phyloP scores from a whole-genome alignment of 2,329 filamentous ascomycete species.

The Bipolaris zeicola region DNA sequence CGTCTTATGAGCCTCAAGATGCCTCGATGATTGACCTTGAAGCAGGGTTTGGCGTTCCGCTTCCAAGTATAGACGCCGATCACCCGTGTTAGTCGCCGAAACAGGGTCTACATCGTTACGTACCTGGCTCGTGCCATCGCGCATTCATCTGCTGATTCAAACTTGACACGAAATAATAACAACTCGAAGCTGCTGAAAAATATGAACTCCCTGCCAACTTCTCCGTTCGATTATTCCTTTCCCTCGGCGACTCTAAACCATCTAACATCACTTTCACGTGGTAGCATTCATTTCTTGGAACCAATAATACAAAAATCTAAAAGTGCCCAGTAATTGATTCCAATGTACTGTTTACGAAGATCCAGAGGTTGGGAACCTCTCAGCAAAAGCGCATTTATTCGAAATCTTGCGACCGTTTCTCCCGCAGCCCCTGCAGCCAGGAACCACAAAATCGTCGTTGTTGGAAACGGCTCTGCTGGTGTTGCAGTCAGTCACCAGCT shows the following conservation, averaged over 20 bases:
- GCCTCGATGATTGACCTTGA: background rate
- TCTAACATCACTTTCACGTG: background rate
- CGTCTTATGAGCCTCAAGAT: background rate
- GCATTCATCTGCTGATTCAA: background rate
- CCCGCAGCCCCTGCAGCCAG: slow-evolving; percentile 40
- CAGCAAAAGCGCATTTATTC: background rate
- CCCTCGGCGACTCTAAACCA: background rate
- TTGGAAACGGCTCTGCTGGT: slow-evolving; percentile 71
- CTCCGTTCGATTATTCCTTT: background rate
- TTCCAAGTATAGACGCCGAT: background rate
- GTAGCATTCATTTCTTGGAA: background rate
- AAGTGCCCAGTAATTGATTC: background rate
- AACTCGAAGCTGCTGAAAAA: background rate
- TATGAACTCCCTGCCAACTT: background rate
- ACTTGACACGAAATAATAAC: background rate
- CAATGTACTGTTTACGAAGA: background rate
- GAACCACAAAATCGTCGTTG: slow-evolving; percentile 68
- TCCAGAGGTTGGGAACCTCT: background rate
- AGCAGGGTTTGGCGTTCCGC: background rate
- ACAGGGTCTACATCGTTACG: background rate
- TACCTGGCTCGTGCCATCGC: background rate
- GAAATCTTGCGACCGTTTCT: slow-evolving; percentile 32
- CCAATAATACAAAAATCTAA: background rate
- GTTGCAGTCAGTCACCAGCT: slow-evolving; percentile 71
- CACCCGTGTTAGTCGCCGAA: slow-evolving; percentile 1